phyloP scores from a whole-genome alignment of 1,139 yeast species.

The Magnusiomyces clavatus region DNA sequence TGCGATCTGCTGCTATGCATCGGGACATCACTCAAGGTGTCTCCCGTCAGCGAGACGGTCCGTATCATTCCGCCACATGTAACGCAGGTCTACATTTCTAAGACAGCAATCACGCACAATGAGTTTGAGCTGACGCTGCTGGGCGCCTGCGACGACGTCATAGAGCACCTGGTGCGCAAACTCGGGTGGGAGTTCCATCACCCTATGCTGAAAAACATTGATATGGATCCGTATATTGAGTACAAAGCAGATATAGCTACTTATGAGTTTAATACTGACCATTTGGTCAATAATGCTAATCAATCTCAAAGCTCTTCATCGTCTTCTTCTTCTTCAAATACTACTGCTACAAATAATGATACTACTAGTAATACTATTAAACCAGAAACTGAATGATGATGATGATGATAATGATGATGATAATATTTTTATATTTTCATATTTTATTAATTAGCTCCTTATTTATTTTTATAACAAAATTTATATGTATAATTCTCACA shows the following conservation, averaged over 20 bases:
- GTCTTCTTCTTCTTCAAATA: background rate
- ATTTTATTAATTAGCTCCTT: too few species aligned
- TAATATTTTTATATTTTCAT: too few species aligned
- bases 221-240: conserved; percentile 18
- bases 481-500: too few species aligned
- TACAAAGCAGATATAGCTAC: conserved; percentile 20
- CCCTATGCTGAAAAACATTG: conserved; percentile 29
- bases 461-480: too few species aligned
- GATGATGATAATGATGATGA: too few species aligned
- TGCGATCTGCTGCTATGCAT: conserved; percentile 83
- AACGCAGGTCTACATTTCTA: conserved; percentile 80
- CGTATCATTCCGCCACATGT: conserved; percentile 58
- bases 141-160: conserved; percentile 86
- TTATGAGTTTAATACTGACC: conserved; percentile 18
- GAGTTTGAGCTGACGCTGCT: conserved; percentile 75
- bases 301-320: too few species aligned
- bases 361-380: background rate
- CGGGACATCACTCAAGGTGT: conserved; percentile 91
- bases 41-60: conserved; percentile 94
- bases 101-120: conserved; percentile 68
- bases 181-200: conserved; percentile 69
- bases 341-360: background rate
- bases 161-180: conserved; percentile 51
- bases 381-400: too few species aligned
- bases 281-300: background rate